Conservation (phyloP, 108 stramenopile genomes). For the Parietichytrium sp. region DNA sequence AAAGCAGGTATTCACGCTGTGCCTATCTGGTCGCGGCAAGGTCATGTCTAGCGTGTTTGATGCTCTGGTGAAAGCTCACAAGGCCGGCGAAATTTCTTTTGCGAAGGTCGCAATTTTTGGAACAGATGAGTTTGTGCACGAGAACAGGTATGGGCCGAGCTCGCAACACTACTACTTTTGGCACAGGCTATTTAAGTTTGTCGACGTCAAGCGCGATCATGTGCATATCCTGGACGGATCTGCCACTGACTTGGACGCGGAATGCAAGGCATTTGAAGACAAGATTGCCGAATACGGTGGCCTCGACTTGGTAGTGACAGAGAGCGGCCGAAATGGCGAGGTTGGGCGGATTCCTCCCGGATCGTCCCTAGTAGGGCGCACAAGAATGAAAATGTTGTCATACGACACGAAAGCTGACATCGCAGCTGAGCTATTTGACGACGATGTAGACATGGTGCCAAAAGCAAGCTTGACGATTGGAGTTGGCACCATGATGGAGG, state of each 20-base stretch:
- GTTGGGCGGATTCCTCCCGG: background rate
- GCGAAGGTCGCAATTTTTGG: background rate
- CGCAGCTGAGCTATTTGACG: background rate
- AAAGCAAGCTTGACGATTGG: background rate
- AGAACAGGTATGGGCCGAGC: background rate
- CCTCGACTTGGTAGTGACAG: background rate
- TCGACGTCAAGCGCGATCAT: background rate
- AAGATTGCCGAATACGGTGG: background rate
- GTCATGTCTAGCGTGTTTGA: background rate
- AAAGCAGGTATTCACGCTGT: background rate
- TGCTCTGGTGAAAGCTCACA: background rate
- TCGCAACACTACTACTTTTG: background rate
- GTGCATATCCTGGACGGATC: background rate
- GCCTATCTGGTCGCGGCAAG: background rate
- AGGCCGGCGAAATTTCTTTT: background rate
- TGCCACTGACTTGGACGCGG: background rate
- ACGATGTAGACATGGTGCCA: background rate
- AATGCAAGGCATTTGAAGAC: background rate
- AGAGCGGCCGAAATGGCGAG: background rate
- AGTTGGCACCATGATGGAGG: background rate
- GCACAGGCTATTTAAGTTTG: background rate
- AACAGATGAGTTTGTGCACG: background rate
- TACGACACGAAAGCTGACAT: background rate
- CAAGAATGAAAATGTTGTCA: background rate
- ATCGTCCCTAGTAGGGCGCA: background rate